A percentile compares a stretch with the other conserved stretches of the same genome.
Evolutionary conservation across 2,329 filamentous ascomycete genomes (phyloP).

Genomic region (Exophiala xenobiotica): DNA sequence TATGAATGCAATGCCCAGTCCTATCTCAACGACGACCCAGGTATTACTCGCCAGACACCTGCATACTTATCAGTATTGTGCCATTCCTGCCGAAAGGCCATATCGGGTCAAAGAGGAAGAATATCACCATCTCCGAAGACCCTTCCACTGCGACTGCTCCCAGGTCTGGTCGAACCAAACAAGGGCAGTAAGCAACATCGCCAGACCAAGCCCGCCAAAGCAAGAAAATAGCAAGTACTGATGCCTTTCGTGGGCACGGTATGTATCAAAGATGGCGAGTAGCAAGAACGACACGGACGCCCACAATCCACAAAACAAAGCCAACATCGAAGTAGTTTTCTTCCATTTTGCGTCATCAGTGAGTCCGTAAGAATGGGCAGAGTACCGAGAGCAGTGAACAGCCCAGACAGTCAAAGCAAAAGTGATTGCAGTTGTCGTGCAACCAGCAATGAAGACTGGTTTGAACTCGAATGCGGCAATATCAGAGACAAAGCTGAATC

Average conservation of each 20-base stretch:
- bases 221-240: constrained; percentile 2
- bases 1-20: constrained; percentile 3
- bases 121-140: constrained; percentile 7
- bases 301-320: neutral
- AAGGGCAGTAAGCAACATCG: neutral
- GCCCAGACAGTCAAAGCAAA: constrained; percentile 4
- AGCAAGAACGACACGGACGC: constrained; percentile 1
- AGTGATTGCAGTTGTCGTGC: neutral
- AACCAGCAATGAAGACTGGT: neutral
- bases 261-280: constrained; percentile 8
- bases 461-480: neutral
- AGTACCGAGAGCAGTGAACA: constrained; percentile 4
- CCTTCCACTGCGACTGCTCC: neutral
- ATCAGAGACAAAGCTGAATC: neutral
- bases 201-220: constrained; percentile 1
- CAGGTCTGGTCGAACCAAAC: constrained; percentile 11
- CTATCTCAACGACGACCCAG: neutral
- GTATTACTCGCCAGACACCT: constrained; percentile 9
- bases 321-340: constrained; percentile 1
- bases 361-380: constrained; percentile 1
- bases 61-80: neutral
- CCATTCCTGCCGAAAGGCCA: too few species aligned
- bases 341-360: neutral
- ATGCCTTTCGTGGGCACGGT: constrained; percentile 1
- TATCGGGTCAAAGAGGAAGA: neutral